Evolutionary conservation across 306 rosid species (phyloP).

Genomic region (Glycine latifolia): DNA sequence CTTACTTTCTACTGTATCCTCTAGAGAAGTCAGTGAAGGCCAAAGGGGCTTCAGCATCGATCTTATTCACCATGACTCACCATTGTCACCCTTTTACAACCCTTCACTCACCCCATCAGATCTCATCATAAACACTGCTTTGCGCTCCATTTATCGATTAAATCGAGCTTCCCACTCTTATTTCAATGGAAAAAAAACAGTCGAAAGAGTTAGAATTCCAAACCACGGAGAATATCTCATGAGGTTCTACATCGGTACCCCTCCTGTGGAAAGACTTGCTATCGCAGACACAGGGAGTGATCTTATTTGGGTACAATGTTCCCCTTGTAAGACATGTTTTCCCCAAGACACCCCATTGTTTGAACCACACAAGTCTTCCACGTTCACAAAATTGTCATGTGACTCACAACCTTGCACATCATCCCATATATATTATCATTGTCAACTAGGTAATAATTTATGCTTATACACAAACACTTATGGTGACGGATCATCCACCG

Average conservation of each 20-base stretch:
- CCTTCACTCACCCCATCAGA: not conserved
- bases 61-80: slow-evolving; percentile 45
- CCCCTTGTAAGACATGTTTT: slow-evolving; percentile 31
- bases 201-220: no score
- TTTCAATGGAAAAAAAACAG: not conserved
- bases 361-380: slow-evolving; percentile 32
- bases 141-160: not conserved
- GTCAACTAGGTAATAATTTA: not conserved
- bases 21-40: not conserved
- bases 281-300: slow-evolving; percentile 19
- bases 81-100: slow-evolving; percentile 7
- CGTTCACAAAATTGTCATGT: slow-evolving; percentile 8
- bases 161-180: not conserved
- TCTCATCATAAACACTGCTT: not conserved
- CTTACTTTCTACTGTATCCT: not conserved
- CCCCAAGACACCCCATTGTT: slow-evolving; percentile 18
- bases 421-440: not conserved
- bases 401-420: not conserved
- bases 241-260: no score
- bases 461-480: not conserved
- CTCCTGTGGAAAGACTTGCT: no score
- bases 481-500: not conserved
- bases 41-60: slow-evolving; percentile 36
- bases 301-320: slow-evolving; percentile 44
- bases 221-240: no score